Evolutionary conservation across 352 stramenopile species (phyloP), one percentile per base, ranked within the genome.

Genomic region (Phytophthora rubi): DNA sequence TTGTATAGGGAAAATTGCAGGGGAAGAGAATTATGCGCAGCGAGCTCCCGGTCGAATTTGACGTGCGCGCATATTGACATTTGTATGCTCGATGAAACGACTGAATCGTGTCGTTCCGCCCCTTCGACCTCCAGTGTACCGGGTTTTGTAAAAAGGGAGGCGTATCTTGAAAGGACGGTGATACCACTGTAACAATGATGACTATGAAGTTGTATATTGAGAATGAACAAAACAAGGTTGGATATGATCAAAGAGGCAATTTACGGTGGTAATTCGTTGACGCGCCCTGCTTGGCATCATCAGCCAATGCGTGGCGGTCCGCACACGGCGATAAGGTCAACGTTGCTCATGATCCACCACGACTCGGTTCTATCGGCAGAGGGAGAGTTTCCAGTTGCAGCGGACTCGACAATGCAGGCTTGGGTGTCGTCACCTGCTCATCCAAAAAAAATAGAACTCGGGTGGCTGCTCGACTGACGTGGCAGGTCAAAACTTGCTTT

Each of bases 11-110:
- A 39, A 13, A 5, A 33, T 5, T 21, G 10, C 2, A 26, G 7
- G 1, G 3, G 23, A 42, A 18, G 2, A 0, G 42, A 32, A 59
- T 73, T 70, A 70, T 69, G 6, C 23, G 5, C 23, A 0, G 12
- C 1, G 8, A 69, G 23, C 53, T 73, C 28, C 45, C 59, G 28
- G 56, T 73, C 66, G 37, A 55, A 73, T 65, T 69, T 60, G 1
- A 5, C 23, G 45, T 2, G 1, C 12, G 32, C 66, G 66, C 66
- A 73, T 73, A 73, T 70, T 53, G 21, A 1, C 5, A 5, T 53
- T 70, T 65, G 54, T 73, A 73, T 49, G 6, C 1, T 7, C 2
- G 6, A 26, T 8, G 59, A 62, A 63, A 62, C 58, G 47, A 55
- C 53, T 18, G 32, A 49, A 47, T 53, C 16, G 8, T 60, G 47